Base-by-base conservation (phyloP, 768 basidiomycete species). In the Leccinum fibrillosum region DNA sequence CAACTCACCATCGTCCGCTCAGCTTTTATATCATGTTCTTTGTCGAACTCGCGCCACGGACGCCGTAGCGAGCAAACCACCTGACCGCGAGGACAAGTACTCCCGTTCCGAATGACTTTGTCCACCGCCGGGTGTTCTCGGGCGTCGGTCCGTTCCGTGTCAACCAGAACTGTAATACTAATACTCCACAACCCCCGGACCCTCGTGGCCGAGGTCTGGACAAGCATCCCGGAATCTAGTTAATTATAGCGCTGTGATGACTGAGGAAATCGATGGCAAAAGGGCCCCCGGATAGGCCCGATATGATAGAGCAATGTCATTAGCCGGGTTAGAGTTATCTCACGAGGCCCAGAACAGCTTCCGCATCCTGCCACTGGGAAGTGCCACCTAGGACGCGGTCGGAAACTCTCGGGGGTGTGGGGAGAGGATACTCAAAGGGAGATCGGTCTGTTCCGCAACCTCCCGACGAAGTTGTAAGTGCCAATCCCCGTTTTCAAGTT, bases 21-120 rank as follows among this genome's bases (percentile, higher is more conserved):
- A 28, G 56, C 21, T 53, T 69, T 69, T 69, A 71, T 69, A 67
- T 32, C 26, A 26, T 21, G 42, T 8, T 32, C 50, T 57, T 26
- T 56, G 37, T 49, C 13, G 21, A 53, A 32, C 37, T 59, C 49
- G 11, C 19, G 8, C 25, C 26, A 49, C 48, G 26, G 25, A 28
- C 48, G 45, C 12, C 45, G 23, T 3, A 10, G 32, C 10, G 37
- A 5, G 17, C 13, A 32, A 34, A 44, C 42, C 42, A 19, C n/a
- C 42, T 44, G 42, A 44, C 42, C 19, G 17, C 19, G 42, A 44
- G 17, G 35, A 39, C 37, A 30, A 10, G 26, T 28, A 28, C 37
- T 8, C 37, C 35, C 26, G 17, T n/a, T n/a, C 39, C n/a, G 39
- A 42, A 19, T 44, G 5, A 4, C n/a, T 42, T 19, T 19, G 17